Evolutionary conservation across 1,284 basidiomycete genomes (phyloP).

Genomic region (Volvariella volvacea): DNA sequence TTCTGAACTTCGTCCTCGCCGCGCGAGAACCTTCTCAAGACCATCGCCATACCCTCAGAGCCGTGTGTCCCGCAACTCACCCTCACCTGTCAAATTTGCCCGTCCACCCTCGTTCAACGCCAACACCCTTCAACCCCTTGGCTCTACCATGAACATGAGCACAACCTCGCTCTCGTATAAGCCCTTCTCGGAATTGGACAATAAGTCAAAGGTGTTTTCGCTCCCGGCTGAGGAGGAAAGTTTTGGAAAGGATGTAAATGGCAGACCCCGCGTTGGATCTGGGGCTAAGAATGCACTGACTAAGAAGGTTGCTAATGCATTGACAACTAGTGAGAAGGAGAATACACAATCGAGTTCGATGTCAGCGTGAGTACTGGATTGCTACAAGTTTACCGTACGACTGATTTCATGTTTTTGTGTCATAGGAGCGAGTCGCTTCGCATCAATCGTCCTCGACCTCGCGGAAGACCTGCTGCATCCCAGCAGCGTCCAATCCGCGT

Average conservation of each 20-base stretch:
- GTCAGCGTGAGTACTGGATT: constrained; percentile 42
- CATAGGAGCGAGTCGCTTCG: constrained; percentile 42
- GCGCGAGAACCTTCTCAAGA: constrained; percentile 62
- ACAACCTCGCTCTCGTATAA: constrained; percentile 32
- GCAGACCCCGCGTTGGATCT: constrained; percentile 49
- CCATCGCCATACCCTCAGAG: constrained; percentile 62
- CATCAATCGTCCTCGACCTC: constrained; percentile 60
- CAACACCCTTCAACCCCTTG: constrained; percentile 21
- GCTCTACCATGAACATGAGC: constrained; percentile 31
- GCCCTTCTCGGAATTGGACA: constrained; percentile 32
- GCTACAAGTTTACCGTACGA: too few species aligned
- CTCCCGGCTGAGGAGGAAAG: constrained; percentile 16
- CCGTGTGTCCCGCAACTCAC: constrained; percentile 34
- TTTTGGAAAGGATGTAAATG: constrained; percentile 30
- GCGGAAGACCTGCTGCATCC: constrained; percentile 43
- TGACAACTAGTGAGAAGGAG: constrained; percentile 46
- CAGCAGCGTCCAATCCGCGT: constrained; percentile 28
- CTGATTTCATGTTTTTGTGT: too few species aligned
- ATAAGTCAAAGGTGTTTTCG: constrained; percentile 22
- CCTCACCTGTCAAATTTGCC: constrained; percentile 31
- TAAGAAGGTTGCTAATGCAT: constrained; percentile 21
- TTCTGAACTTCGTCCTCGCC: constrained; percentile 53
- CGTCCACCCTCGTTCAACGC: neutral
- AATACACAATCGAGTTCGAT: constrained; percentile 36
- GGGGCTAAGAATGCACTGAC: constrained; percentile 30